Conservation (phyloP, 148 eudicot genomes). For the Vaccinium macrocarpon region DNA sequence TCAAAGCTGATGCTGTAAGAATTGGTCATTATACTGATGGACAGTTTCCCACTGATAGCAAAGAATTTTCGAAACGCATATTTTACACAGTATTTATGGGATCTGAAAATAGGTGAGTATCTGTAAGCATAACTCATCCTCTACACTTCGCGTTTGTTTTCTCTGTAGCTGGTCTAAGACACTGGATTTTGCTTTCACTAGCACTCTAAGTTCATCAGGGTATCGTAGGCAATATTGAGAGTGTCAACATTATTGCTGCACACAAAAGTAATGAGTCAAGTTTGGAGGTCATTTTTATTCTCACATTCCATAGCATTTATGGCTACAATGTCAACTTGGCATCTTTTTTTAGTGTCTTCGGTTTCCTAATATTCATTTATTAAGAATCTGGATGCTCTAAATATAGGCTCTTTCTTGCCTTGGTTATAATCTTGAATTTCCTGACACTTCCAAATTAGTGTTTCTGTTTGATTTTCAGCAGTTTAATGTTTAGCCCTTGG, state of each 20-base stretch:
- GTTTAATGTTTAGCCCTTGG: background rate
- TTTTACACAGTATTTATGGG: slow-evolving; percentile 96
- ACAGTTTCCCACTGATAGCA: slow-evolving; percentile 76
- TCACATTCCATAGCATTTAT: background rate
- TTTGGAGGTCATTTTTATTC: background rate
- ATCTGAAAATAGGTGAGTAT: slow-evolving; percentile 81
- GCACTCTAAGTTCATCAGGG: background rate
- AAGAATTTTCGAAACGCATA: slow-evolving; percentile 86
- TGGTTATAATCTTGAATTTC: background rate
- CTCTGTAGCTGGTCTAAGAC: background rate
- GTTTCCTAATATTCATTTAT: background rate
- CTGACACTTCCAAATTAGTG: background rate
- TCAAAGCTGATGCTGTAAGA: slow-evolving; percentile 85
- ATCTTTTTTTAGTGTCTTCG: background rate
- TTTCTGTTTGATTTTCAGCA: background rate
- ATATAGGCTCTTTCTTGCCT: background rate
- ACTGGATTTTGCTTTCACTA: background rate
- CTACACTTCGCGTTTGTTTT: background rate
- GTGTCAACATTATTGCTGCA: background rate
- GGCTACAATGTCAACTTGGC: background rate
- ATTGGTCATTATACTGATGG: slow-evolving; percentile 91
- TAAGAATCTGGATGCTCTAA: background rate
- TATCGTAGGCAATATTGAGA: background rate
- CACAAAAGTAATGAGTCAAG: background rate
- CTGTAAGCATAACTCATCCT: slow-evolving; percentile 11